Evolutionary conservation across 2,329 filamentous ascomycete species (phyloP).

Genomic region (Allantophomopsis cytisporea): DNA sequence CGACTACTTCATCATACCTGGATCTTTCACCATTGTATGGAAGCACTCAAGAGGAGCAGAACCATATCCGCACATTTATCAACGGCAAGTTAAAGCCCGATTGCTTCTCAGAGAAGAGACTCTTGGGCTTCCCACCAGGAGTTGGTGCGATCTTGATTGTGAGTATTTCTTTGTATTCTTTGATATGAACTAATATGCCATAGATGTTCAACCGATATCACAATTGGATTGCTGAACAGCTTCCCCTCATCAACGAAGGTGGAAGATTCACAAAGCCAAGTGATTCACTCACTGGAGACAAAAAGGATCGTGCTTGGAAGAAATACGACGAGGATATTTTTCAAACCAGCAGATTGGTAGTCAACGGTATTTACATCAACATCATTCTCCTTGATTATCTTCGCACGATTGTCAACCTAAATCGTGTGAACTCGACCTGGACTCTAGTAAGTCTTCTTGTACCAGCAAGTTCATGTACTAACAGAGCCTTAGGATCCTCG

Average conservation of each 20-base stretch:
- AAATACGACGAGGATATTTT: slow-evolving; percentile 67
- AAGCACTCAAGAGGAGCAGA: slow-evolving; percentile 24
- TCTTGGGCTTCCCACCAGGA: slow-evolving; percentile 56
- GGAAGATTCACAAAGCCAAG: slow-evolving; percentile 59
- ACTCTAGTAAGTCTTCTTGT: slow-evolving; percentile 31
- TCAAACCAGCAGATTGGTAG: slow-evolving; percentile 61
- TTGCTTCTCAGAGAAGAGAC: slow-evolving; percentile 52
- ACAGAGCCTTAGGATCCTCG: slow-evolving; percentile 41
- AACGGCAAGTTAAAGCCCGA: slow-evolving; percentile 61
- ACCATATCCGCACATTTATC: slow-evolving; percentile 42
- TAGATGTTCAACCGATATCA: slow-evolving; percentile 70
- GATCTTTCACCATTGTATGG: slow-evolving; percentile 3
- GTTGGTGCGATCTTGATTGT: slow-evolving; percentile 51
- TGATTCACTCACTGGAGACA: slow-evolving; percentile 31
- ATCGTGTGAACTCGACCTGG: slow-evolving; percentile 38
- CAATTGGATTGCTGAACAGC: slow-evolving; percentile 66
- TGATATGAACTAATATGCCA: neutral
- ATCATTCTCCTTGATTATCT: slow-evolving; percentile 69
- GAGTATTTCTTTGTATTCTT: neutral
- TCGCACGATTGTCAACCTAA: slow-evolving; percentile 38
- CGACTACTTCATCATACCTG: slow-evolving; percentile 3
- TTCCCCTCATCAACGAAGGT: slow-evolving; percentile 71
- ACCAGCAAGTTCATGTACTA: no score
- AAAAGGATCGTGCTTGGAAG: slow-evolving; percentile 38
- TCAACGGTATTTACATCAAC: slow-evolving; percentile 62